phyloP scores from a whole-genome alignment of 192 early-diverging fungal genomes.

The Haplosporangium gracile region DNA sequence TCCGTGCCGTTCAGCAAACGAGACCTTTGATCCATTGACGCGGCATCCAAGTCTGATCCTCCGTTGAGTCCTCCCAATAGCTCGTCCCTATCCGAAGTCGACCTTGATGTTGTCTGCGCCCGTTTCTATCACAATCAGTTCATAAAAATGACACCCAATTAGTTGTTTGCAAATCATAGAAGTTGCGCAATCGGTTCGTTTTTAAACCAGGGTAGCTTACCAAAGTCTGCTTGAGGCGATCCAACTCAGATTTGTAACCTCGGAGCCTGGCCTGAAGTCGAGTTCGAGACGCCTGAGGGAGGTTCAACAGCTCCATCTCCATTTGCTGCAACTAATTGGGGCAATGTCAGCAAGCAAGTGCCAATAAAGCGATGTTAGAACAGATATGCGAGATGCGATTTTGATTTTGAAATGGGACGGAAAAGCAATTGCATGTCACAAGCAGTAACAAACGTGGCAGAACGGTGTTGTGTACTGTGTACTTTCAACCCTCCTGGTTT shows the following conservation, averaged over 20 bases:
- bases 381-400: neutral
- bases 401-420: neutral
- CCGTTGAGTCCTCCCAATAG: constrained; percentile 66
- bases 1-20: constrained; percentile 90
- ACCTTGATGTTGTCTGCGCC: constrained; percentile 58
- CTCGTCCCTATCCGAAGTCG: constrained; percentile 69
- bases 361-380: neutral
- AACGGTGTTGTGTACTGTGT: neutral
- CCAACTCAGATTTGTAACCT: constrained; percentile 83
- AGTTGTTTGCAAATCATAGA: neutral
- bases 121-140: constrained; percentile 52
- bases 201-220: constrained; percentile 49
- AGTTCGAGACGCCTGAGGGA: constrained; percentile 70
- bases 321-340: constrained; percentile 82
- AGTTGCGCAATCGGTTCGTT: neutral
- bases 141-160: neutral
- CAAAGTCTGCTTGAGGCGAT: constrained; percentile 82
- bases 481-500: neutral
- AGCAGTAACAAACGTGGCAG: neutral
- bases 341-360: neutral
- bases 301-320: constrained; percentile 92
- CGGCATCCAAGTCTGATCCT: constrained; percentile 64
- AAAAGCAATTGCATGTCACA: neutral
- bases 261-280: constrained; percentile 77
- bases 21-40: constrained; percentile 80